Evolutionary conservation across 2,329 filamentous ascomycete species (phyloP).

Genomic region (Magnaporthales sp.): DNA sequence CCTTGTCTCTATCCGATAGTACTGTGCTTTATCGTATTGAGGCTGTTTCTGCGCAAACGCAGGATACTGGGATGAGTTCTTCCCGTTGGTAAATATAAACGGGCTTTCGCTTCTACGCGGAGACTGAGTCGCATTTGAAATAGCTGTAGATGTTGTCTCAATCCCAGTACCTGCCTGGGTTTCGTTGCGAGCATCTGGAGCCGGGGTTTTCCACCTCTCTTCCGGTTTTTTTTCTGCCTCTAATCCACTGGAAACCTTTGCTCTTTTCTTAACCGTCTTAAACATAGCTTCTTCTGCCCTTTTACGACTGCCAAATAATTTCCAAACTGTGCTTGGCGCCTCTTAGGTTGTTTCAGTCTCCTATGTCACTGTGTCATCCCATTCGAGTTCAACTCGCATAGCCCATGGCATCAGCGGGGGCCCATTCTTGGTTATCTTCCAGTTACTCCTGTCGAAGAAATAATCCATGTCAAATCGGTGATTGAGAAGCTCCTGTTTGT

Average conservation of each 20-base stretch:
- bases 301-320: no score
- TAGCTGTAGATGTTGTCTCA: not conserved
- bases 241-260: not conserved
- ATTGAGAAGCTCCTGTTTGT: not conserved
- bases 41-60: no score
- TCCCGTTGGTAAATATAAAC: not conserved
- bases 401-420: no score
- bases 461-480: not conserved
- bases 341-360: no score
- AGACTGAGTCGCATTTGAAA: not conserved
- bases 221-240: not conserved
- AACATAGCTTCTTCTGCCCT: no score
- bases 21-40: no score
- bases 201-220: not conserved
- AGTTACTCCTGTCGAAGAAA: not conserved
- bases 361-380: no score
- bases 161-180: no score
- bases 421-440: not conserved
- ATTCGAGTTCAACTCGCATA: no score
- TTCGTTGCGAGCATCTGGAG: not conserved
- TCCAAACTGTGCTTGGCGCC: no score
- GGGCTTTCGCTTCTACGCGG: not conserved
- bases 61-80: not conserved
- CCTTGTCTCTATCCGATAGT: no score
- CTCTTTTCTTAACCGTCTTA: not conserved